phyloP scores from a whole-genome alignment of 768 basidiomycete species.

The Coprinellus micaceus region DNA sequence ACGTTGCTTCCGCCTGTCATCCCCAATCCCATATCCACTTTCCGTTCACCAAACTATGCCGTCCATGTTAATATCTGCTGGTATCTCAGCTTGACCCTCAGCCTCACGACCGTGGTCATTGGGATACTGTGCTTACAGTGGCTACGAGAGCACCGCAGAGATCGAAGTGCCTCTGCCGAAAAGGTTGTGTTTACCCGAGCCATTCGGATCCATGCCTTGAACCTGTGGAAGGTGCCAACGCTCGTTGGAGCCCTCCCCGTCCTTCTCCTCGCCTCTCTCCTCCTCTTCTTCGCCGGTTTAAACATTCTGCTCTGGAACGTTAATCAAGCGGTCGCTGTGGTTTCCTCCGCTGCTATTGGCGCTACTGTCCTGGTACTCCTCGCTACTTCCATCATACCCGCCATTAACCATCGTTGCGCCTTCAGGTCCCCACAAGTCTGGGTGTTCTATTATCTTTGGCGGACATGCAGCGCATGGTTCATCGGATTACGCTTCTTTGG shows the following conservation, averaged over 20 bases:
- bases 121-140: constrained; percentile 22
- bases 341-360: constrained; percentile 18
- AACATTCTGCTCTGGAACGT: constrained; percentile 25
- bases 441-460: constrained; percentile 12
- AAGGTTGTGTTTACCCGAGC: constrained; percentile 20
- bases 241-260: constrained; percentile 27
- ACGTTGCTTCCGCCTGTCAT: neutral
- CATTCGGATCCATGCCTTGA: constrained; percentile 26
- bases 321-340: constrained; percentile 16
- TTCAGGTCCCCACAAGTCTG: constrained; percentile 28
- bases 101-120: constrained; percentile 15
- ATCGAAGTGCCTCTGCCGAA: constrained; percentile 14
- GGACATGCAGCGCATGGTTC: too few species aligned
- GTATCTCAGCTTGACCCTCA: constrained; percentile 20
- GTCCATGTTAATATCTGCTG: constrained; percentile 17
- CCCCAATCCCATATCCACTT: neutral
- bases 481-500: too few species aligned
- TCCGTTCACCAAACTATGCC: neutral
- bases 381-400: constrained; percentile 22
- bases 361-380: constrained; percentile 17
- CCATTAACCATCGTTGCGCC: constrained; percentile 22
- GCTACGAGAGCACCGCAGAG: constrained; percentile 20
- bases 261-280: constrained; percentile 25
- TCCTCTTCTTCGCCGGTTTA: constrained; percentile 29
- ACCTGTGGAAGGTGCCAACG: constrained; percentile 24